These are phyloP conservation scores for Fusarium sp. DNA, from an alignment of 2,329 filamentous ascomycete genomes.

Conservation along the genomic window DNA sequence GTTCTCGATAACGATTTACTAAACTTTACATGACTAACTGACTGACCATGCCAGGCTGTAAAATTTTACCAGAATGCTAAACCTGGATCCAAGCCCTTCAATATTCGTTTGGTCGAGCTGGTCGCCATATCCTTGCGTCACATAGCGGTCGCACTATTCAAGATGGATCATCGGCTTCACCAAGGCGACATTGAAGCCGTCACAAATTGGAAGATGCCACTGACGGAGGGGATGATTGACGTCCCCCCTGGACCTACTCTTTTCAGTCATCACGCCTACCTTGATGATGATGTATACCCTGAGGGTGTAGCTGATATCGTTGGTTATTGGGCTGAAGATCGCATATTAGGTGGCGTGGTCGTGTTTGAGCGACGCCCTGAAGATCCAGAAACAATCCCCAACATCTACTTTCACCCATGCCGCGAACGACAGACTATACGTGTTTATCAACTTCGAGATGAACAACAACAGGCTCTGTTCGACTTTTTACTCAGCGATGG, in stretches of 20 bases:
- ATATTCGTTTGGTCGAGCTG: slow-evolving; percentile 6
- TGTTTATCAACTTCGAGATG: slow-evolving; percentile 29
- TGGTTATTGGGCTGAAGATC: slow-evolving; percentile 38
- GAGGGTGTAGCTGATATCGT: slow-evolving; percentile 26
- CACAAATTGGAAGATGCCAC: slow-evolving; percentile 24
- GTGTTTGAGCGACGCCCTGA: slow-evolving; percentile 15
- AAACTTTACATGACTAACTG: too few relatives aligned
- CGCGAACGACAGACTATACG: slow-evolving; percentile 27
- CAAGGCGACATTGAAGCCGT: slow-evolving; percentile 20
- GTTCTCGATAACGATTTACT: too few relatives aligned
- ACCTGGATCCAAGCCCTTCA: slow-evolving; percentile 4
- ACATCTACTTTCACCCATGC: slow-evolving; percentile 33
- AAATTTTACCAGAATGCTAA: not conserved
- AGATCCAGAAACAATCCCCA: not conserved
- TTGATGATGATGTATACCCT: slow-evolving; percentile 34
- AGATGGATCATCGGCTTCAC: slow-evolving; percentile 23
- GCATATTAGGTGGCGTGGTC: slow-evolving; percentile 20
- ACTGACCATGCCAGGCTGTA: too few relatives aligned
- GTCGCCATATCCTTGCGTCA: slow-evolving; percentile 25
- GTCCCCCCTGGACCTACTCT: slow-evolving; percentile 18
- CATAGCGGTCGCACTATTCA: slow-evolving; percentile 13
- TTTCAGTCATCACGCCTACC: slow-evolving; percentile 25
- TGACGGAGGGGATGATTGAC: slow-evolving; percentile 3
- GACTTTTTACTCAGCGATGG: slow-evolving; percentile 15
- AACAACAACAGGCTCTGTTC: slow-evolving; percentile 25